These are phyloP conservation scores for Ichthyophthirius multifiliis DNA, from an alignment of 169 alveolate species.

Conservation along the genomic window DNA sequence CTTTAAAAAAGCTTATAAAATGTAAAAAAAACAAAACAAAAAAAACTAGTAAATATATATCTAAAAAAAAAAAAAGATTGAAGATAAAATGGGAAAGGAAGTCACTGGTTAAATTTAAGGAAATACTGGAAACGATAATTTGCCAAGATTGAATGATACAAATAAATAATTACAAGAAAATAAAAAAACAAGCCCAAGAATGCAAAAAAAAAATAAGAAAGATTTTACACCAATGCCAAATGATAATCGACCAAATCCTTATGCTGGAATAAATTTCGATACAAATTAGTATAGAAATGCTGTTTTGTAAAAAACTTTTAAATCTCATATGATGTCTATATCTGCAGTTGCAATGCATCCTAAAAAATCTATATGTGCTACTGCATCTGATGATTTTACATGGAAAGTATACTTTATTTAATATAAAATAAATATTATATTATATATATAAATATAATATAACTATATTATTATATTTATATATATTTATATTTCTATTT, in stretches of 20 bases:
- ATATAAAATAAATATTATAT: too few relatives aligned
- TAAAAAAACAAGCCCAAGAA: conserved; percentile 52
- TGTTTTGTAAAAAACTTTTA: conserved; percentile 55
- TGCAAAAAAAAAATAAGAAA: conserved; percentile 46
- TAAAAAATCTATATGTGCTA: conserved; percentile 85
- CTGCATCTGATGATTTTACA: conserved; percentile 93
- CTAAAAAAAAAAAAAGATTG: conserved; percentile 53
- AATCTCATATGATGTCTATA: conserved; percentile 87
- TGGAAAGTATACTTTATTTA: too few relatives aligned
- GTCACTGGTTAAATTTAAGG: conserved; percentile 47
- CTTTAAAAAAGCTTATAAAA: conserved; percentile 50
- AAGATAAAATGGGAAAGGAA: conserved; percentile 63
- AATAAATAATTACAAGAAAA: conserved; percentile 36
- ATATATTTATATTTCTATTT: too few relatives aligned
- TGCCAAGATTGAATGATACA: background rate
- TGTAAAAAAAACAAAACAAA: conserved; percentile 40
- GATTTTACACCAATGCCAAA: conserved; percentile 73
- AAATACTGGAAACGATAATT: conserved; percentile 21
- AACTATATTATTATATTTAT: background rate
- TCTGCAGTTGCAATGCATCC: conserved; percentile 89
- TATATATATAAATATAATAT: background rate
- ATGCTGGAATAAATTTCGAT: conserved; percentile 53
- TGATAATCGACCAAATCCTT: conserved; percentile 77
- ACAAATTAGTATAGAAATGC: conserved; percentile 59
- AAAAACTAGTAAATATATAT: conserved; percentile 6